Base-by-base conservation (phyloP, 306 rosid species). In the Sechiopsis laciniata region DNA sequence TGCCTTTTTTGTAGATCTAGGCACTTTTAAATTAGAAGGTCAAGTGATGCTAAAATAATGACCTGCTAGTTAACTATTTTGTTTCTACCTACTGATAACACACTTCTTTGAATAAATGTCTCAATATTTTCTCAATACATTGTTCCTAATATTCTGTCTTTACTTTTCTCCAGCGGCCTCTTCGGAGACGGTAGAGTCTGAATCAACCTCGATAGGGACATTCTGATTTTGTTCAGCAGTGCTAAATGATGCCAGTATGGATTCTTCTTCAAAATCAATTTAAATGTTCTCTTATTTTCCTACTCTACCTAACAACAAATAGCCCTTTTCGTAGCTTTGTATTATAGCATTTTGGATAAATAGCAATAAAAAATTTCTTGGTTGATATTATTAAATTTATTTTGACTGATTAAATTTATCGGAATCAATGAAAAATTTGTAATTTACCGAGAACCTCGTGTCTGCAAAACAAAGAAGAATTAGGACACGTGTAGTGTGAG, bases 101-200 rank as follows among this genome's bases (percentile, higher is more conserved):
- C 72, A 67, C 56, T 67, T 21, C 56, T 12, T 67, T 20, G 0
- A 9, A 35, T 13, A 17, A 46, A 68, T 21, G 5, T 68, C 54
- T 14, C 8, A 21, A 6, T 15, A 13, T 0, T 21, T 5, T 68
- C 54, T 14, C 8, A 21, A 6, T 15, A 13, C 1, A 19, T 14
- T 13, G 19, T 55, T 57, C 13, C 40, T 58, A 22, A 55, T 20
- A 6, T 55, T 55, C 4, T 58, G 29, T 58, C 55, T 17, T 26
- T 35, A 14, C 26, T n/a, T 16, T 61, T 62, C 40, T 75, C 15
- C 54, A 75, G 78, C 72, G 71, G 4, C 55, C 52, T 51, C 71
- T 75, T 45, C 78, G 78, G 16, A 62, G 78, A 46, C 59, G 78
- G 59, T 75, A 75, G 60, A 62, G 2, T 12, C 26, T 7, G 29